Evolutionary conservation across 495 filamentous ascomycete species (phyloP).

Genomic region (Durotheca rogersii): DNA sequence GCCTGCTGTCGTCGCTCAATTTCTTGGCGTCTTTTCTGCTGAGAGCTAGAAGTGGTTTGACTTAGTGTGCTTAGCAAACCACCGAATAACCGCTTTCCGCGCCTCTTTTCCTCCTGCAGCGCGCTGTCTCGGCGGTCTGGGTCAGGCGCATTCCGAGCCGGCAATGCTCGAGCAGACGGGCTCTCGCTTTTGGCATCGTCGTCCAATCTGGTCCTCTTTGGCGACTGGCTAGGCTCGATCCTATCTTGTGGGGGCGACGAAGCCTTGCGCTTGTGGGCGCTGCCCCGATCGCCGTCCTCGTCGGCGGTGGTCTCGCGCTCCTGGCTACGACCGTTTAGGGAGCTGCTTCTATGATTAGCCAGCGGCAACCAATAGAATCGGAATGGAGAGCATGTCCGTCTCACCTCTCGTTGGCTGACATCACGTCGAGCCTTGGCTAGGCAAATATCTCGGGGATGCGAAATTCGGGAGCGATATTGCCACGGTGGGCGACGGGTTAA

Average conservation of each 20-base stretch:
- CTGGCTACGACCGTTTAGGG: constrained; percentile 17
- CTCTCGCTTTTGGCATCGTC: constrained; percentile 29
- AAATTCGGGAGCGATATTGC: constrained; percentile 2
- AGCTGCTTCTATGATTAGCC: constrained; percentile 16
- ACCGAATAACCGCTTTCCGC: constrained; percentile 87
- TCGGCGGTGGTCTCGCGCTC: constrained; percentile 17
- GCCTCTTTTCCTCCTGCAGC: constrained; percentile 75
- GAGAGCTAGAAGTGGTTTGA: constrained; percentile 65
- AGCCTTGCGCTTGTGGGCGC: constrained; percentile 32
- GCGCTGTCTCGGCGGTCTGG: constrained; percentile 47
- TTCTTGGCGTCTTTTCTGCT: constrained; percentile 76
- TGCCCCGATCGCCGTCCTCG: constrained; percentile 12
- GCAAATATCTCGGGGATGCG: neutral
- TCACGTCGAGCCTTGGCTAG: constrained; percentile 3
- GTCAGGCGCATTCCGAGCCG: constrained; percentile 36
- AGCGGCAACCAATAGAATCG: constrained; percentile 23
- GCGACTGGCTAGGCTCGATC: constrained; percentile 21
- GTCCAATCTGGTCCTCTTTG: constrained; percentile 33
- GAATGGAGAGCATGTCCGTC: constrained; percentile 2
- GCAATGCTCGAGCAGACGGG: constrained; percentile 23
- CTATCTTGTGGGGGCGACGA: constrained; percentile 16
- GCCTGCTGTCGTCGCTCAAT: constrained; percentile 89
- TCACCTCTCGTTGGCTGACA: constrained; percentile 31
- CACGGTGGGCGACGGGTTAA: constrained; percentile 7
- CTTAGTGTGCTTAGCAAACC: constrained; percentile 84